Evolutionary conservation across 768 basidiomycete genomes (phyloP).

Genomic region (Kwoniella dendrophila): DNA sequence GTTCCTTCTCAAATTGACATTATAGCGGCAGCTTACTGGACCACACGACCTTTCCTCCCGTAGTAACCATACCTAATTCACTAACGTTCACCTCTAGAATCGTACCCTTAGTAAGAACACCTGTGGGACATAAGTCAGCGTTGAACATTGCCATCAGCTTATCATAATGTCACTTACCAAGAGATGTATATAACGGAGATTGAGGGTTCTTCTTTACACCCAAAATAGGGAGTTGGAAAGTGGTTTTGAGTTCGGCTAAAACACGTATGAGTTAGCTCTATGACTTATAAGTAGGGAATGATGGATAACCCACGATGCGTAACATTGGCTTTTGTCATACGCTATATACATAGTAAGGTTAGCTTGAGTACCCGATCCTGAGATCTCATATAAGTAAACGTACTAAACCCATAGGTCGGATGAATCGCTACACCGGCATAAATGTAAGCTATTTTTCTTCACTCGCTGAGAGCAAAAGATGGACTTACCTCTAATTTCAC

Average conservation of each 20-base stretch:
- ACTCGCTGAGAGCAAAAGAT: not conserved
- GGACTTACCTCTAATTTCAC: slow-evolving; percentile 82
- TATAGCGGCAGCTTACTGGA: slow-evolving; percentile 47
- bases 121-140: slow-evolving; percentile 74
- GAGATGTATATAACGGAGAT: slow-evolving; percentile 65
- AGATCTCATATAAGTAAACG: slow-evolving; percentile 8
- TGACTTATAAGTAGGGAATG: not conserved
- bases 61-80: slow-evolving; percentile 94
- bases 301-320: slow-evolving; percentile 80
- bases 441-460: not conserved
- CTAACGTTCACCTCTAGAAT: slow-evolving; percentile 99
- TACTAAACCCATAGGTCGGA: slow-evolving; percentile 88
- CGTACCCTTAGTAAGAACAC: slow-evolving; percentile 97
- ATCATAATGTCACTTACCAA: slow-evolving; percentile 61
- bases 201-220: slow-evolving; percentile 99
- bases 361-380: not conserved
- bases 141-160: slow-evolving; percentile 60
- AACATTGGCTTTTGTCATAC: slow-evolving; percentile 97
- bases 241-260: slow-evolving; percentile 92
- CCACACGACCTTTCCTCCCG: slow-evolving; percentile 78
- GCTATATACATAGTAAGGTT: slow-evolving; percentile 41
- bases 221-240: slow-evolving; percentile 96
- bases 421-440: slow-evolving; percentile 66
- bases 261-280: not conserved
- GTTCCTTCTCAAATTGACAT: slow-evolving; percentile 16